These are phyloP conservation scores for Blastomyces gilchristii DNA, from an alignment of 2,329 filamentous ascomycete genomes.

Conservation along the genomic window DNA sequence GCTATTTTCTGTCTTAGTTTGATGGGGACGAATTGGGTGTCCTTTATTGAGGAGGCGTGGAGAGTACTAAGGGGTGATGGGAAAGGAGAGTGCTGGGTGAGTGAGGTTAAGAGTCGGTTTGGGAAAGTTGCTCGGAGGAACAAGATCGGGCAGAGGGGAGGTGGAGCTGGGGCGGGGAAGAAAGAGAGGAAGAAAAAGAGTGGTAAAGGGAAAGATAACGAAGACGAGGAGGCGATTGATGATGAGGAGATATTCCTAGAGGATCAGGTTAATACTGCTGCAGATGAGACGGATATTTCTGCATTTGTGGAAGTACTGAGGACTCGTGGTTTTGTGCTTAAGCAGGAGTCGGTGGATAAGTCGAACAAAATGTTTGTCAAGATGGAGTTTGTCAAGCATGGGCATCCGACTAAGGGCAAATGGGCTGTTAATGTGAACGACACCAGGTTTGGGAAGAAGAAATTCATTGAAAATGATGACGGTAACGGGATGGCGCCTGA, in stretches of 20 bases:
- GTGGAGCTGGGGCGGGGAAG: slow-evolving; percentile 43
- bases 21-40: slow-evolving; percentile 98
- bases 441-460: slow-evolving; percentile 33
- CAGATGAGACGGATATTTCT: slow-evolving; percentile 70
- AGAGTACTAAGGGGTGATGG: slow-evolving; percentile 80
- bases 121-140: slow-evolving; percentile 45
- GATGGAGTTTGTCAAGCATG: slow-evolving; percentile 88
- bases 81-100: slow-evolving; percentile 79
- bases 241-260: slow-evolving; percentile 49
- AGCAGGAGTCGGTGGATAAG: slow-evolving; percentile 63
- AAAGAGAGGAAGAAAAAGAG: slow-evolving; percentile 29
- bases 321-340: slow-evolving; percentile 74
- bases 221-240: slow-evolving; percentile 42
- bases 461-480: slow-evolving; percentile 50
- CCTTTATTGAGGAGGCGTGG: slow-evolving; percentile 93
- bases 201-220: slow-evolving; percentile 40
- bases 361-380: slow-evolving; percentile 97
- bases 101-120: slow-evolving; percentile 93
- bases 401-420: slow-evolving; percentile 64
- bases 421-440: slow-evolving; percentile 34
- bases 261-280: slow-evolving; percentile 51
- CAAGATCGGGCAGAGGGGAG: slow-evolving; percentile 32
- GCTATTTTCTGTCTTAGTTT: slow-evolving; percentile 92
- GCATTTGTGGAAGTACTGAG: slow-evolving; percentile 76
- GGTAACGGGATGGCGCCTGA: slow-evolving; percentile 47